A percentile compares a stretch with the other conserved stretches of the same genome.
Conservation (phyloP, 2,329 filamentous ascomycete genomes). For the Exserohilum turcica region DNA sequence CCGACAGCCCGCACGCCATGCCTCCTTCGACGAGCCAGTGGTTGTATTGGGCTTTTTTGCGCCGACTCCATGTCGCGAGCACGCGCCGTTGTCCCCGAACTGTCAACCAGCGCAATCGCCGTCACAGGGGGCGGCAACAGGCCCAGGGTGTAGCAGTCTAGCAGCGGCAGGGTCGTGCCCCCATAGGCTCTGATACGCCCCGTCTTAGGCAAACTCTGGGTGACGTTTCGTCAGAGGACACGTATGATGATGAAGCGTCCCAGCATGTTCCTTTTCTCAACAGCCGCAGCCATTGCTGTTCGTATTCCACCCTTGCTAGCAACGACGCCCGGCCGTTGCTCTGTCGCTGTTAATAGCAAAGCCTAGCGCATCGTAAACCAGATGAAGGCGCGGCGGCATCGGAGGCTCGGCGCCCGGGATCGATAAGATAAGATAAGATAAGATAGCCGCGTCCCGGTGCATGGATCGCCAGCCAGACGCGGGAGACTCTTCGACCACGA, state of each 20-base stretch:
- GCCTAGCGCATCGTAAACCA: background rate
- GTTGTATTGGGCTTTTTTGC: no score
- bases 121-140: slow-evolving; percentile 34
- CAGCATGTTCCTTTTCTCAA: no score
- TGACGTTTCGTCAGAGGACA: background rate
- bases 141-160: no score
- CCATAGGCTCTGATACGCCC: no score
- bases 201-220: no score
- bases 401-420: slow-evolving; percentile 1
- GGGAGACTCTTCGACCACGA: slow-evolving; percentile 4
- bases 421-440: slow-evolving; percentile 14
- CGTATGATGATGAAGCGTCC: no score
- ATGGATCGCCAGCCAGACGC: slow-evolving; percentile 11
- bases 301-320: no score
- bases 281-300: no score
- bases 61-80: background rate
- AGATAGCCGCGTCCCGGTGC: slow-evolving; percentile 12
- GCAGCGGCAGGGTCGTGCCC: no score
- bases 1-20: slow-evolving; percentile 23
- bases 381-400: background rate
- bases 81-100: slow-evolving; percentile 14
- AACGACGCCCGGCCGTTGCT: no score
- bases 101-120: slow-evolving; percentile 33
- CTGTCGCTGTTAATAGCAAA: no score
- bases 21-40: slow-evolving; percentile 16